phyloP scores from a whole-genome alignment of 257 asterid species.

The Fraxinus quadrangulata region DNA sequence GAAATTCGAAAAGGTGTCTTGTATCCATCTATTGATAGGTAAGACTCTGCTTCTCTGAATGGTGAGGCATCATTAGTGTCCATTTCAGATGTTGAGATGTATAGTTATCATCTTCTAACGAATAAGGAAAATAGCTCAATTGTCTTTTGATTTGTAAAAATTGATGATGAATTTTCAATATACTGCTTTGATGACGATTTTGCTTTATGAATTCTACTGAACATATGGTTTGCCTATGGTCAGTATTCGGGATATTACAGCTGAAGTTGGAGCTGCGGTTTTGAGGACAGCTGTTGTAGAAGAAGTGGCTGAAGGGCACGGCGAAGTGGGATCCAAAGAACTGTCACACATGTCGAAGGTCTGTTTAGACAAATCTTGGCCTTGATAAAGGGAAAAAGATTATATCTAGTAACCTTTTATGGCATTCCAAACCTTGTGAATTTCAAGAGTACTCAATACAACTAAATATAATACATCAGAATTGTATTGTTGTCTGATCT shows the following conservation, averaged over 20 bases:
- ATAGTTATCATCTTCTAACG: background rate
- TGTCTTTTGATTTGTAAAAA: background rate
- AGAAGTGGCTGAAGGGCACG: slow-evolving; percentile 84
- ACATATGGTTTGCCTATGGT: slow-evolving; percentile 20
- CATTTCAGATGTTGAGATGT: background rate
- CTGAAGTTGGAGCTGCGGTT: slow-evolving; percentile 96
- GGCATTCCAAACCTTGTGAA: background rate
- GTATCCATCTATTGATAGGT: slow-evolving; percentile 90
- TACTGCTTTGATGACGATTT: background rate
- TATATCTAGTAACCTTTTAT: background rate
- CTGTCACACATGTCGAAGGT: slow-evolving; percentile 80
- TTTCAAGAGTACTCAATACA: background rate
- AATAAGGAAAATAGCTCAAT: background rate
- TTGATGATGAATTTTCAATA: background rate
- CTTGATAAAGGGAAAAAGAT: slow-evolving; percentile 1
- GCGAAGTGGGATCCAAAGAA: slow-evolving; percentile 77
- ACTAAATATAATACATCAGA: background rate
- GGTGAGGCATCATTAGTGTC: background rate
- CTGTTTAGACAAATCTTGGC: slow-evolving; percentile 12
- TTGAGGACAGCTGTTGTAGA: slow-evolving; percentile 73
- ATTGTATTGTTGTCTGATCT: background rate
- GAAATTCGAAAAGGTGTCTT: slow-evolving; percentile 77
- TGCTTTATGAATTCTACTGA: slow-evolving; percentile 18
- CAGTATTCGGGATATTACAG: slow-evolving; percentile 93
- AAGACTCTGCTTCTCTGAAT: slow-evolving; percentile 24